Percentiles rank a stretch among this genome's conserved stretches.
Conservation (phyloP, 2,329 filamentous ascomycete genomes). For the Sporothrix sp. region DNA sequence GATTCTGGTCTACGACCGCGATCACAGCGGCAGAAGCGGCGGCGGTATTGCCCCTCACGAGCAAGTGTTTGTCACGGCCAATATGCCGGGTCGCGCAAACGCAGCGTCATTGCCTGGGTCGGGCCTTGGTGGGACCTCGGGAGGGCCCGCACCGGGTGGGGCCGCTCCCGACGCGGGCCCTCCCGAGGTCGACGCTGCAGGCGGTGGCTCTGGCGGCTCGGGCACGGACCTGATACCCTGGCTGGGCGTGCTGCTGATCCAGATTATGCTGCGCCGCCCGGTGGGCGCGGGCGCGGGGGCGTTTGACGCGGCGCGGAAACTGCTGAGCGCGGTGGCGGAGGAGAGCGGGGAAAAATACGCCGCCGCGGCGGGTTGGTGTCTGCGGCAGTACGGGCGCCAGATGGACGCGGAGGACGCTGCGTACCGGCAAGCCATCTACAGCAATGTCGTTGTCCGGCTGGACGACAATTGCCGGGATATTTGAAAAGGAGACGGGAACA, state of each 20-base stretch:
- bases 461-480: background rate
- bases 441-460: background rate
- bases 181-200: too few relatives aligned
- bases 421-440: constrained; percentile 14
- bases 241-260: constrained; percentile 19
- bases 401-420: constrained; percentile 5
- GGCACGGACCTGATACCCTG: constrained; percentile 10
- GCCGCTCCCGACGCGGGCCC: too few relatives aligned
- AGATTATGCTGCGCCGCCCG: constrained; percentile 15
- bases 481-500: too few relatives aligned
- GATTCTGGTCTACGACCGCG: too few relatives aligned
- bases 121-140: too few relatives aligned
- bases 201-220: too few relatives aligned
- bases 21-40: too few relatives aligned
- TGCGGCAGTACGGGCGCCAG: constrained; percentile 1
- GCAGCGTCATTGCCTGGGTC: too few relatives aligned
- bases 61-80: background rate
- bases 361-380: constrained; percentile 17
- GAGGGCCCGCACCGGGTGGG: too few relatives aligned
- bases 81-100: background rate
- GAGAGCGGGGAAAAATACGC: constrained; percentile 15
- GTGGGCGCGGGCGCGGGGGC: constrained; percentile 4
- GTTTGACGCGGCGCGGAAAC: background rate
- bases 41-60: background rate
- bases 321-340: background rate